These are phyloP conservation scores for Apiotrichum brassicae DNA, from an alignment of 1,284 basidiomycete species.

Conservation along the genomic window DNA sequence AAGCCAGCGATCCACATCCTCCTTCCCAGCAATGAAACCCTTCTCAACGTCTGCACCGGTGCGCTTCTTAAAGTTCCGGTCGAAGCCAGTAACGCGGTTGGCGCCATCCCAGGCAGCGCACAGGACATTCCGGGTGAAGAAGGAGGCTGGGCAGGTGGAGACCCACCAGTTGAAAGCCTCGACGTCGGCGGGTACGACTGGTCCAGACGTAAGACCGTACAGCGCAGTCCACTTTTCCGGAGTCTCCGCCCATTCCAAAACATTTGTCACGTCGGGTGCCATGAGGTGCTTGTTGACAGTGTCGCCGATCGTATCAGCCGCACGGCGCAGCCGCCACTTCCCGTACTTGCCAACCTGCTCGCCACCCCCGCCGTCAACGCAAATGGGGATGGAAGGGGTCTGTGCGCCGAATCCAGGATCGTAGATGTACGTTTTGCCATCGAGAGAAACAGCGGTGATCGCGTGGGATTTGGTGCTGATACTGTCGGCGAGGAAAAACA, in stretches of 20 bases:
- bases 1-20: slow-evolving; percentile 3
- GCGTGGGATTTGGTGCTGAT: slow-evolving; percentile 1
- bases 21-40: neutral
- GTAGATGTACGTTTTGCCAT: slow-evolving; percentile 6
- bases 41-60: neutral
- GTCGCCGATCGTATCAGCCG: neutral
- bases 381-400: slow-evolving; percentile 6
- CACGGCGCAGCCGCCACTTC: slow-evolving; percentile 3
- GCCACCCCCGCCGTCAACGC: neutral
- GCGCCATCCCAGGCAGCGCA: slow-evolving; percentile 6
- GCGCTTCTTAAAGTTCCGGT: slow-evolving; percentile 4
- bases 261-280: neutral
- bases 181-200: slow-evolving; percentile 7
- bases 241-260: slow-evolving; percentile 2
- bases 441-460: slow-evolving; percentile 5
- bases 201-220: slow-evolving; percentile 6
- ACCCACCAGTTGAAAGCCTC: slow-evolving; percentile 14
- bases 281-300: neutral
- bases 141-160: slow-evolving; percentile 1
- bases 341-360: slow-evolving; percentile 4
- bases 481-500: neutral
- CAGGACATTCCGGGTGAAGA: slow-evolving; percentile 3
- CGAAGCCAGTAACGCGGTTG: slow-evolving; percentile 5
- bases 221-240: slow-evolving; percentile 4
- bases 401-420: slow-evolving; percentile 8